phyloP scores from a whole-genome alignment of 2,329 filamentous ascomycete species.

The Domatiomyces globalis region DNA sequence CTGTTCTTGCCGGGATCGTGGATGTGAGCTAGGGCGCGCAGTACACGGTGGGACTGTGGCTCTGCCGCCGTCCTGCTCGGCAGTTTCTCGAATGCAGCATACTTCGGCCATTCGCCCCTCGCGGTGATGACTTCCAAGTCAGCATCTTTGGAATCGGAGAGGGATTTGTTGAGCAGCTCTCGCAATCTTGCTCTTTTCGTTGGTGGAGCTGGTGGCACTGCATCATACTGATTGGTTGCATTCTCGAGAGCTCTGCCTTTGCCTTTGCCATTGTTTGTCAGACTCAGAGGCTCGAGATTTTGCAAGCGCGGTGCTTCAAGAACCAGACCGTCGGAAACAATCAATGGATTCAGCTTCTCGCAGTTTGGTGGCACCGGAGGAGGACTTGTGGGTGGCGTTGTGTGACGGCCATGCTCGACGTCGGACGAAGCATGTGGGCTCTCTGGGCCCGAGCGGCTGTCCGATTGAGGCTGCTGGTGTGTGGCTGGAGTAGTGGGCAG shows the following conservation, averaged over 20 bases:
- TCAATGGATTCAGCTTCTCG: neutral
- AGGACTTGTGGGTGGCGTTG: slow-evolving; percentile 60
- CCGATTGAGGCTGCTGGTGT: slow-evolving; percentile 11
- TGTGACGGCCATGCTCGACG: slow-evolving; percentile 31
- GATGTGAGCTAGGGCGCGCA: slow-evolving; percentile 63
- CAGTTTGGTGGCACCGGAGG: slow-evolving; percentile 18
- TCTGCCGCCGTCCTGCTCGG: slow-evolving; percentile 51
- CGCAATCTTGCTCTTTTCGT: neutral
- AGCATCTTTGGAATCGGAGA: slow-evolving; percentile 32
- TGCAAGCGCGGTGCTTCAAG: neutral
- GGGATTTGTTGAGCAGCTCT: no score
- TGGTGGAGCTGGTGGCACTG: neutral
- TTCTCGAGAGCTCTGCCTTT: slow-evolving; percentile 41
- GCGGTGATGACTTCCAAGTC: slow-evolving; percentile 49
- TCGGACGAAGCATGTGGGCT: slow-evolving; percentile 40
- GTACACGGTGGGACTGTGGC: slow-evolving; percentile 47
- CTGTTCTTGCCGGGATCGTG: slow-evolving; percentile 39
- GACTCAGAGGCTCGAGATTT: neutral
- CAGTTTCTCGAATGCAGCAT: slow-evolving; percentile 54
- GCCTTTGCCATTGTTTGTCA: slow-evolving; percentile 36
- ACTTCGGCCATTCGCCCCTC: slow-evolving; percentile 27
- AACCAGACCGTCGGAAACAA: neutral
- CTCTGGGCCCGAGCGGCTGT: slow-evolving; percentile 26
- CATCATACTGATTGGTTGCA: neutral
- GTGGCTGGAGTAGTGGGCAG: slow-evolving; percentile 13